Percentiles rank a stretch among this genome's conserved stretches.
Conservation (phyloP, 306 rosid genomes). For the Pueraria montana region DNA sequence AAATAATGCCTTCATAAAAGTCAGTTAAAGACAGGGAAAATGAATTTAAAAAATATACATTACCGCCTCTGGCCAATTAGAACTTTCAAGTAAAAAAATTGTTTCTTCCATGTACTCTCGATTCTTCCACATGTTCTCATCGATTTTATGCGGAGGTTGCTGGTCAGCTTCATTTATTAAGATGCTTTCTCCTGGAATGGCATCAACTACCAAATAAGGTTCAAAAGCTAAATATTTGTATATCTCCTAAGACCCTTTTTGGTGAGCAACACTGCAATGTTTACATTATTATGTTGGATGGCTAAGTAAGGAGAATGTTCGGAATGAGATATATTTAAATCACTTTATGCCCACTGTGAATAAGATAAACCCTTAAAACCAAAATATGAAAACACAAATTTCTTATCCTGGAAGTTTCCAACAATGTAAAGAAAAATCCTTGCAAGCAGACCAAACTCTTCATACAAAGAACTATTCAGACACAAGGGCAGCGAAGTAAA, state of each 20-base stretch:
- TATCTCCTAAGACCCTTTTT: not conserved
- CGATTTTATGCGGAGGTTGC: slow-evolving; percentile 90
- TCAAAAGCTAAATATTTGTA: slow-evolving; percentile 34
- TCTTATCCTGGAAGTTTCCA: slow-evolving; percentile 18
- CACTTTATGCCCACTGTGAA: not conserved
- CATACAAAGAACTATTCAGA: too few relatives aligned
- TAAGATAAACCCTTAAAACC: not conserved
- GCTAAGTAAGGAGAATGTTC: not conserved
- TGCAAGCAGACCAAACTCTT: not conserved
- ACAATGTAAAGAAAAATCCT: not conserved
- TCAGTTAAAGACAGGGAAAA: slow-evolving; percentile 12
- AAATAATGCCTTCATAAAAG: slow-evolving; percentile 20
- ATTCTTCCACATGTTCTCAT: slow-evolving; percentile 99
- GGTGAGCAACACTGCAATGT: slow-evolving; percentile 5
- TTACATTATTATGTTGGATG: not conserved
- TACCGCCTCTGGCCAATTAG: slow-evolving; percentile 83
- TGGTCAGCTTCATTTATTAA: slow-evolving; percentile 65
- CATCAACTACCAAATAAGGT: slow-evolving; percentile 41
- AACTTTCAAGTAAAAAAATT: slow-evolving; percentile 70
- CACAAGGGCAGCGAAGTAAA: too few relatives aligned
- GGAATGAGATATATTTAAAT: not conserved
- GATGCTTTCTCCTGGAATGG: slow-evolving; percentile 59
- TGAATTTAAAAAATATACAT: slow-evolving; percentile 37
- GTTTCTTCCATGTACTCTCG: slow-evolving; percentile 91
- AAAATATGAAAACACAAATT: slow-evolving; percentile 5